Conservation (phyloP, 2,329 filamentous ascomycete species). For the Pezicula radicicola region DNA sequence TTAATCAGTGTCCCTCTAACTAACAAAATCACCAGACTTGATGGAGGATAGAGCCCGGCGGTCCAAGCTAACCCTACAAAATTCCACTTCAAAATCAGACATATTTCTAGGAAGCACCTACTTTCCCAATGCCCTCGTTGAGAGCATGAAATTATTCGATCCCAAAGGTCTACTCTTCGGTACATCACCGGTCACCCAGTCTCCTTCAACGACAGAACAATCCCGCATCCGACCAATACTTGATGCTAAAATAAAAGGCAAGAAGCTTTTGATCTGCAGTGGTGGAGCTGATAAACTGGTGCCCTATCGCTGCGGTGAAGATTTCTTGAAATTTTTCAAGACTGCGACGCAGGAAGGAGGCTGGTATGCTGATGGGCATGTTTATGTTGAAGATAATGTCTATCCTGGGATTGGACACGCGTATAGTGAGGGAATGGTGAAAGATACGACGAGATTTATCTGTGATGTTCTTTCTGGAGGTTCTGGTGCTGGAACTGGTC, state of each 20-base stretch:
- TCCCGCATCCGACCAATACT: conserved; percentile 43
- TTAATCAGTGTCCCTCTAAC: not conserved
- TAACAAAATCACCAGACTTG: conserved; percentile 35
- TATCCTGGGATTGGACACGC: conserved; percentile 68
- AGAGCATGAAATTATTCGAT: conserved; percentile 63
- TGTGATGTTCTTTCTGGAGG: conserved; percentile 29
- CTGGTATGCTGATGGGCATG: conserved; percentile 52
- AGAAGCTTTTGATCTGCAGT: conserved; percentile 62
- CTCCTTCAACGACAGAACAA: conserved; percentile 34
- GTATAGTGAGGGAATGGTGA: conserved; percentile 66
- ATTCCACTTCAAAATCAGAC: conserved; percentile 46
- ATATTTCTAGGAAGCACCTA: conserved; percentile 73
- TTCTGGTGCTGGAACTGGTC: not conserved
- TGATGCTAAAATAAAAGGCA: conserved; percentile 51
- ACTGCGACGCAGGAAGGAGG: conserved; percentile 36
- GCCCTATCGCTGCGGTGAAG: conserved; percentile 58
- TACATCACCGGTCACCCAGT: conserved; percentile 30
- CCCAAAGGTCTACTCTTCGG: conserved; percentile 73
- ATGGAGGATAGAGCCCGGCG: conserved; percentile 76
- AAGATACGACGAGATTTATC: conserved; percentile 64
- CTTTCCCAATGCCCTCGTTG: conserved; percentile 69
- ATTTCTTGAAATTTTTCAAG: conserved; percentile 62
- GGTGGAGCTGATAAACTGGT: conserved; percentile 70
- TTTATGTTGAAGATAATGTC: conserved; percentile 61
- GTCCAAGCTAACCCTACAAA: conserved; percentile 61